A percentile compares a stretch with the other conserved stretches of the same genome.
Conservation (phyloP, 371 early-diverging fungal species). For the Homolaphlyctis polyrhiza region DNA sequence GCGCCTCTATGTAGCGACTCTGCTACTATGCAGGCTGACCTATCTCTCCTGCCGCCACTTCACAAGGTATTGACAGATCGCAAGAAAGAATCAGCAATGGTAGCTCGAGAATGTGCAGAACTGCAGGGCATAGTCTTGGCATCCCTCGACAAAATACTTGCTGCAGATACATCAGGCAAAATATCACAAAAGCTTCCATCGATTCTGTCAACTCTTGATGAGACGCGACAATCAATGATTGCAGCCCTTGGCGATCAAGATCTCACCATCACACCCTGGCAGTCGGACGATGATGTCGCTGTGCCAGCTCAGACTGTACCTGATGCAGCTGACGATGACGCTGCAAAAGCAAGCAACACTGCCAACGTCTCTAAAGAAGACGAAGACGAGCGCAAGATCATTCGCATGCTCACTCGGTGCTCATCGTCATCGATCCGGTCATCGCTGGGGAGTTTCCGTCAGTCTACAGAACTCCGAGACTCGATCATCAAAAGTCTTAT, state of each 20-base stretch:
- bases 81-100: neutral
- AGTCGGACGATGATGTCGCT: neutral
- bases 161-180: neutral
- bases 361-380: too few species aligned
- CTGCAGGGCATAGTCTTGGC: neutral
- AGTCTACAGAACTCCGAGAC: conserved; percentile 3
- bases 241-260: neutral
- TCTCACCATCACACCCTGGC: neutral
- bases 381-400: conserved; percentile 6
- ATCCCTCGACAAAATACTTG: neutral
- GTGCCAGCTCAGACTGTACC: neutral
- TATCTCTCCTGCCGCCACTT: neutral
- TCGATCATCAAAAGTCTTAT: neutral
- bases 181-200: neutral
- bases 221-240: neutral
- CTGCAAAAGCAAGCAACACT: neutral
- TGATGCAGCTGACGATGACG: neutral
- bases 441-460: conserved; percentile 1
- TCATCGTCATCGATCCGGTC: conserved; percentile 4
- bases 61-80: neutral
- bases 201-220: neutral
- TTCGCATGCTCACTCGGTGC: conserved; percentile 6
- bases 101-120: conserved; percentile 1
- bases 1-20: neutral
- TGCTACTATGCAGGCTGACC: neutral